phyloP scores from a whole-genome alignment of 2,329 filamentous ascomycete species.

The Aspergillus persii region DNA sequence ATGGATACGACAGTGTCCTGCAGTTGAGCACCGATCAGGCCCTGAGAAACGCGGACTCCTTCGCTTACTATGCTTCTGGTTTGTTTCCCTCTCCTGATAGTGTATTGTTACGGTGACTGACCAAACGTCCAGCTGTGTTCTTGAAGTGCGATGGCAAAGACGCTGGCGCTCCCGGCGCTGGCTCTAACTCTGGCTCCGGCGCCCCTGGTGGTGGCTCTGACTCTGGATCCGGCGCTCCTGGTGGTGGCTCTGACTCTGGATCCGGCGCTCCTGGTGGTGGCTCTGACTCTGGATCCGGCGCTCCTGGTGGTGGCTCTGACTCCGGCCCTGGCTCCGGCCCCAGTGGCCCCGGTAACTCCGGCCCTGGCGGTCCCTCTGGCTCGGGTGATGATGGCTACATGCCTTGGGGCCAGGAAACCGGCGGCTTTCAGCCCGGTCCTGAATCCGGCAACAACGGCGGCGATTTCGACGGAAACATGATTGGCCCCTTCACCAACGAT shows the following conservation, averaged over 20 bases:
- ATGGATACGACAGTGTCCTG: slow-evolving; percentile 11
- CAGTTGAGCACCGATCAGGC: slow-evolving; percentile 8
- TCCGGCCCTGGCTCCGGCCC: not conserved
- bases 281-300: too few relatives aligned
- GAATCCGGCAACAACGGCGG: not conserved
- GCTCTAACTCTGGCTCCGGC: too few relatives aligned
- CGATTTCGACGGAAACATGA: not conserved
- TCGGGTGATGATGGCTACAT: not conserved
- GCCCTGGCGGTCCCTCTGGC: not conserved
- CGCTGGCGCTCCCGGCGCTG: not conserved
- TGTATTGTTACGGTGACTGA: not conserved
- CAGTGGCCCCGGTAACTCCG: too few relatives aligned
- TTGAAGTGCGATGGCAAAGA: not conserved
- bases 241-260: too few relatives aligned
- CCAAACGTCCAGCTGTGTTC: not conserved
- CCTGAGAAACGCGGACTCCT: slow-evolving; percentile 14
- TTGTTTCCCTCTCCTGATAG: not conserved
- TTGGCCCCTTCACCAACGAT: not conserved
- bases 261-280: too few relatives aligned
- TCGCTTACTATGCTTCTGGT: slow-evolving; percentile 18
- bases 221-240: too few relatives aligned
- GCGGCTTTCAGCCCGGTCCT: not conserved
- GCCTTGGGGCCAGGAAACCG: not conserved
- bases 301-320: too few relatives aligned
- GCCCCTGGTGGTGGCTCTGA: too few relatives aligned